Evolutionary conservation across 768 basidiomycete genomes (phyloP).

Genomic region (Collybia sp.): DNA sequence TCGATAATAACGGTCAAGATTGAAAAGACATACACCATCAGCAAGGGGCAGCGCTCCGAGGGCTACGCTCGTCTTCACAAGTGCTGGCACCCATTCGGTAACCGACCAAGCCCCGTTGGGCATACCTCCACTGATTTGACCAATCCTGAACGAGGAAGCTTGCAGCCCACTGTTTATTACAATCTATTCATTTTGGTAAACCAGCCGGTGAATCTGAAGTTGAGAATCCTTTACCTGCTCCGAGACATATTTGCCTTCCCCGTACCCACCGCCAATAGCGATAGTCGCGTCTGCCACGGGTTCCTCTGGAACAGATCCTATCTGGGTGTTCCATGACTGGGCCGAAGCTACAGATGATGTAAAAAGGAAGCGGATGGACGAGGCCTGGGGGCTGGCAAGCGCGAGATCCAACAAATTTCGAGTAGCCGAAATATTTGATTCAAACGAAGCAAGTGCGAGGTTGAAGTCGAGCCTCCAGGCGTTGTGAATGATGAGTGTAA

Average conservation of each 20-base stretch:
- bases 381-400: constrained; percentile 17
- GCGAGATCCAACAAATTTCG: constrained; percentile 41
- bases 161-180: constrained; percentile 32
- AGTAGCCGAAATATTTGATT: constrained; percentile 40
- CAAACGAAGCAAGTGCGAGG: constrained; percentile 44
- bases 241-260: constrained; percentile 39
- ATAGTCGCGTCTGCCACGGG: constrained; percentile 21
- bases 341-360: constrained; percentile 35
- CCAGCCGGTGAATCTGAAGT: not conserved
- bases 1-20: not conserved
- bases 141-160: constrained; percentile 34
- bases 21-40: constrained; percentile 17
- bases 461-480: constrained; percentile 45
- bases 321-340: constrained; percentile 20
- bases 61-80: constrained; percentile 28
- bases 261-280: constrained; percentile 38
- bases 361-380: constrained; percentile 28
- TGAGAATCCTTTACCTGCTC: constrained; percentile 24
- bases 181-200: constrained; percentile 15
- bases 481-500: constrained; percentile 34
- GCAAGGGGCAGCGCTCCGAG: constrained; percentile 23
- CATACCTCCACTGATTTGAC: constrained; percentile 37
- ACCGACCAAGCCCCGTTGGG: constrained; percentile 37
- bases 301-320: constrained; percentile 30
- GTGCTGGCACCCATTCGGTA: constrained; percentile 42